Evolutionary conservation across 2,329 filamentous ascomycete genomes (phyloP).

Genomic region (Ophiostoma australiae): DNA sequence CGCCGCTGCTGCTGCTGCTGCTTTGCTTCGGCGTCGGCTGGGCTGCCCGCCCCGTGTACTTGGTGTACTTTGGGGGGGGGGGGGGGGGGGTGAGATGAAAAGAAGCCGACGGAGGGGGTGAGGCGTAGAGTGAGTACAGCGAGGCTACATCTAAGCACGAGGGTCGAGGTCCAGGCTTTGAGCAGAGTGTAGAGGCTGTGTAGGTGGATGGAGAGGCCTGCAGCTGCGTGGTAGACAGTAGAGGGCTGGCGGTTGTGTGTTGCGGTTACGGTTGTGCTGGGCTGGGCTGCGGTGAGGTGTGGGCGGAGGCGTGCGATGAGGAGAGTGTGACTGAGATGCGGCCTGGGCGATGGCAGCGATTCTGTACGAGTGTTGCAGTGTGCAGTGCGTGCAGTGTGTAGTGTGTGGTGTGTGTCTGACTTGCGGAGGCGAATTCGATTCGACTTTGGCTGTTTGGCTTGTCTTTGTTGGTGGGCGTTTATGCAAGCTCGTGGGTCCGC

Average conservation of each 20-base stretch:
- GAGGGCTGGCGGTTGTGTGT: background rate
- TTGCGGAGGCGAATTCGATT: background rate
- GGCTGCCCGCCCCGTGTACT: conserved; percentile 22
- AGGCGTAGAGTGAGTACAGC: conserved; percentile 2
- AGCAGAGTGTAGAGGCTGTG: background rate
- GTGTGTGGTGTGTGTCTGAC: background rate
- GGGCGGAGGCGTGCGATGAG: background rate
- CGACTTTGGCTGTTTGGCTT: background rate
- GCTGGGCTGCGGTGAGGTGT: background rate
- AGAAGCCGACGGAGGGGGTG: conserved; percentile 7
- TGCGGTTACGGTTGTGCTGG: conserved; percentile 15
- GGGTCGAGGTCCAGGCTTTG: conserved; percentile 1
- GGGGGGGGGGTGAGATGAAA: background rate
- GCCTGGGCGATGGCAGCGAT: conserved; percentile 1
- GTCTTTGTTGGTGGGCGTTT: background rate
- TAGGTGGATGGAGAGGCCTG: background rate
- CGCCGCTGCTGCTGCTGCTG: background rate
- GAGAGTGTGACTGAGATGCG: background rate
- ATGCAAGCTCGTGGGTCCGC: conserved; percentile 7
- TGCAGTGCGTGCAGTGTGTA: too few relatives aligned
- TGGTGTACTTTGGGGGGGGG: background rate
- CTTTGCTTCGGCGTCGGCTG: conserved; percentile 18
- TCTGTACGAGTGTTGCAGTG: background rate
- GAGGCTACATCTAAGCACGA: conserved; percentile 24
- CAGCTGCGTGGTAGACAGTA: background rate